phyloP scores from a whole-genome alignment of 495 filamentous ascomycete genomes.

The Copromyces sp. region DNA sequence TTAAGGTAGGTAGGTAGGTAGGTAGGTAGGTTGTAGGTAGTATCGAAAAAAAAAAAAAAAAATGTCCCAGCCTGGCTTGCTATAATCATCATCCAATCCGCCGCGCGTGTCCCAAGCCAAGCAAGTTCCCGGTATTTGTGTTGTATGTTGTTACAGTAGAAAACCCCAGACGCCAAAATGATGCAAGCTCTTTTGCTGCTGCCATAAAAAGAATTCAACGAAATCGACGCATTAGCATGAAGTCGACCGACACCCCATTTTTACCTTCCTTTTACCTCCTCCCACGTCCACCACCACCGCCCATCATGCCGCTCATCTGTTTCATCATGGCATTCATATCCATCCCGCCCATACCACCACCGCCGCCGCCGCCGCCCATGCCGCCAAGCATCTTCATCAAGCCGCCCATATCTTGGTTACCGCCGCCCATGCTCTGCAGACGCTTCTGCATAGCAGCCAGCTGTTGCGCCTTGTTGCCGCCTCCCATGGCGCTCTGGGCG shows the following conservation, averaged over 20 bases:
- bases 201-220: not conserved
- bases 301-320: constrained; percentile 58
- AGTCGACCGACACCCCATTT: not conserved
- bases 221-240: not conserved
- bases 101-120: not conserved
- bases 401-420: constrained; percentile 61
- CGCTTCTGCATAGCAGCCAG: constrained; percentile 96
- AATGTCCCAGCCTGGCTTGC: not conserved
- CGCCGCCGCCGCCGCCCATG: constrained; percentile 24
- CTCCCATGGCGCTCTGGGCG: constrained; percentile 82
- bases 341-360: constrained; percentile 56
- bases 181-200: not conserved
- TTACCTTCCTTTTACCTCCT: constrained; percentile 7
- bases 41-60: not conserved
- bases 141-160: not conserved
- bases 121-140: not conserved
- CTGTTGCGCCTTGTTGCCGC: constrained; percentile 79
- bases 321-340: constrained; percentile 79
- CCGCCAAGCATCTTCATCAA: constrained; percentile 82
- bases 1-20: not conserved
- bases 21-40: not conserved
- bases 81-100: not conserved
- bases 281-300: constrained; percentile 19
- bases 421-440: constrained; percentile 82
- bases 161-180: not conserved